Conservation (phyloP, 192 early-diverging fungal species). For the Backusella tuberculispora region DNA sequence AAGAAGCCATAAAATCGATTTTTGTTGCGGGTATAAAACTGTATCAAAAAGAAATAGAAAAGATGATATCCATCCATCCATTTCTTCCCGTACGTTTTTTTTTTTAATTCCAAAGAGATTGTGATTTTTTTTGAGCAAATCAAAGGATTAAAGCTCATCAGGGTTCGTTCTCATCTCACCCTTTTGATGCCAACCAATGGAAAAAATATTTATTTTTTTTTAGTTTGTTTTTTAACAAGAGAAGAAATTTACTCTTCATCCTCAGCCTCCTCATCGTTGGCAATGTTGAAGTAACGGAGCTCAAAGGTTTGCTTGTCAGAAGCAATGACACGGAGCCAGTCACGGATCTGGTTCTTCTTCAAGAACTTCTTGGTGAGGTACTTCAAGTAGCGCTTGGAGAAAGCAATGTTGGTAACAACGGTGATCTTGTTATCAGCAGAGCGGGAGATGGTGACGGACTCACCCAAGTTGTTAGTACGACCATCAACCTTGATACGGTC, state of each 20-base stretch:
- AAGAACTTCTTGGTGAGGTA: conserved; percentile 99
- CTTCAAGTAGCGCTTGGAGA: conserved; percentile 99
- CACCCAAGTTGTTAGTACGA: conserved; percentile 94
- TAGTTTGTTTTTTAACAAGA: not conserved
- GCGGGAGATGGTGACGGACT: conserved; percentile 83
- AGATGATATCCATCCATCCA: not conserved
- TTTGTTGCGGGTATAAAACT: not conserved
- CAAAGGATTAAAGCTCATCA: conserved; percentile 28
- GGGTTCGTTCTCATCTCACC: conserved; percentile 49
- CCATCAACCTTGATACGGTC: conserved; percentile 98
- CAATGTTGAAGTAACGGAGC: conserved; percentile 95
- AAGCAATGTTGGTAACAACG: conserved; percentile 72
- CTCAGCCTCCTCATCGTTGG: conserved; percentile 72
- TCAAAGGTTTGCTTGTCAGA: conserved; percentile 87
- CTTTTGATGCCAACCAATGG: conserved; percentile 14
- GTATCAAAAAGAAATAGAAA: not conserved
- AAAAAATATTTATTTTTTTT: conserved; percentile 18
- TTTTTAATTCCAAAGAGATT: conserved; percentile 32
- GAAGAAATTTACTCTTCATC: conserved; percentile 61
- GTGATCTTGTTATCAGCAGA: conserved; percentile 72
- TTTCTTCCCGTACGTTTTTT: not conserved
- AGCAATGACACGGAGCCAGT: conserved; percentile 97
- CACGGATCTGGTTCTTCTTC: conserved; percentile 98
- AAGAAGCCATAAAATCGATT: not conserved
- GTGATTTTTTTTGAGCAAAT: conserved; percentile 32